Evolutionary conservation across 768 basidiomycete genomes (phyloP), one percentile per base, ranked within the genome.

Genomic region (Boletus huronensis): DNA sequence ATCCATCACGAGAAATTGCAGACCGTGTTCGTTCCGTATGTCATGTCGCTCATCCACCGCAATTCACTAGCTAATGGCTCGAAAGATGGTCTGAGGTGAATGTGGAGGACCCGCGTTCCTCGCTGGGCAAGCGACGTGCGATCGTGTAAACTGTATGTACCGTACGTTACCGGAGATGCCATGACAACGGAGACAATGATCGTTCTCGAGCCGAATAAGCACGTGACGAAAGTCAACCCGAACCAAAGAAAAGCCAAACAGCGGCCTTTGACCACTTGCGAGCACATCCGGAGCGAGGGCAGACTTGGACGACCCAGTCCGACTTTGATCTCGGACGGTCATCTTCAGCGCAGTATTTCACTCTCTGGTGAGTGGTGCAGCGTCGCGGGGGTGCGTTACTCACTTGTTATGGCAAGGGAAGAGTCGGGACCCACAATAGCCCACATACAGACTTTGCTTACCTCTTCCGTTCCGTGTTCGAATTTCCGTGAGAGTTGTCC

Each of bases 1-100:
- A 75, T 93, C 11, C 77, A 88, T 68, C 79, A 81, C 58, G 84
- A 85, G 26, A 82, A 77, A 39, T 63, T 93, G 59, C 74, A 74
- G 57, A 71, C 69, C 45, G 77, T 82, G 6, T 88, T 91, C 67
- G 72, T 80, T 6, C 75, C 73, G 83, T 93, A 72, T 64, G 86
- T 80, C 90, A 72, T 64, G 85, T 80, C 43, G 31, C 28, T 42
- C 21, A 19, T 54, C 43, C 11, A 39, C 16, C 2, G 17, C n/a
- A 5, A 23, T 11, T 28, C 48, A 8, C 34, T 38, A 3, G 26
- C 51, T 64, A 11, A 66, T 29, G 46, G 7, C 5, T 19, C 13
- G 23, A n/a, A 43, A 70, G 69, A 19, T 71, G 70, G 65, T 10
- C 29, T 1, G 57, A 71, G n/a, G 59, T 69, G 35, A 38, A 58